Percentiles rank a stretch among this genome's conserved stretches.
Conservation (phyloP, 1,284 basidiomycete genomes). For the Malassezia brasiliensis region DNA sequence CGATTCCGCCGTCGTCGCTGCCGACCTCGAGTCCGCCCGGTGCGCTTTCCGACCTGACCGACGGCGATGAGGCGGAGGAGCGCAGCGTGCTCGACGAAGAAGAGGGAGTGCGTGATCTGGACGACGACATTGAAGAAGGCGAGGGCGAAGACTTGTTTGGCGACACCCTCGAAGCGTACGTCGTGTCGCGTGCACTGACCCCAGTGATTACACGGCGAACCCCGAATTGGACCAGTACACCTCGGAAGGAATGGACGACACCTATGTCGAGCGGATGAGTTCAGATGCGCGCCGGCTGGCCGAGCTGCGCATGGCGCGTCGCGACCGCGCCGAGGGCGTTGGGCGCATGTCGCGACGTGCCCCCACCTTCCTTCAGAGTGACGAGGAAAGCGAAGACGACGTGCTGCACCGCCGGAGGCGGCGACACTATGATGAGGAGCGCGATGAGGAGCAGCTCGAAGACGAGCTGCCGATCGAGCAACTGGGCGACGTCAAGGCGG, state of each 20-base stretch:
- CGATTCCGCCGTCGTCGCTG: constrained; percentile 34
- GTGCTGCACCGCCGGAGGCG: constrained; percentile 46
- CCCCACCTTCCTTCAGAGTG: constrained; percentile 71
- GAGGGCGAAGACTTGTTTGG: constrained; percentile 91
- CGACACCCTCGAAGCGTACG: constrained; percentile 65
- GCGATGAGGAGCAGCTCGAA: constrained; percentile 55
- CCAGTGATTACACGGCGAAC: constrained; percentile 79
- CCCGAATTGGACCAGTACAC: constrained; percentile 77
- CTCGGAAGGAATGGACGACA: constrained; percentile 72
- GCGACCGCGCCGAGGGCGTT: constrained; percentile 67
- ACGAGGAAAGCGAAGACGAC: constrained; percentile 52
- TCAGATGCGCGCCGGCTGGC: constrained; percentile 68
- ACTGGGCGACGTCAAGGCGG: constrained; percentile 91
- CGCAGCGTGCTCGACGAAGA: constrained; percentile 40
- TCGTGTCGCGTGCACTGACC: constrained; percentile 20
- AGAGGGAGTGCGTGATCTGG: constrained; percentile 23
- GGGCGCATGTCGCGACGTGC: constrained; percentile 59
- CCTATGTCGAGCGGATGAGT: constrained; percentile 64
- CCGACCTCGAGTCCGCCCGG: constrained; percentile 42
- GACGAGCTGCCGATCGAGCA: constrained; percentile 91
- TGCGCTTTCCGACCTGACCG: constrained; percentile 41
- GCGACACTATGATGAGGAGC: constrained; percentile 51
- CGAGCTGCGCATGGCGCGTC: constrained; percentile 74
- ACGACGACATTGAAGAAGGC: constrained; percentile 53
- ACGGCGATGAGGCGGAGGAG: constrained; percentile 21